Conservation (phyloP, 2,329 filamentous ascomycete genomes). For the Fusarium tanahbumbuense region DNA sequence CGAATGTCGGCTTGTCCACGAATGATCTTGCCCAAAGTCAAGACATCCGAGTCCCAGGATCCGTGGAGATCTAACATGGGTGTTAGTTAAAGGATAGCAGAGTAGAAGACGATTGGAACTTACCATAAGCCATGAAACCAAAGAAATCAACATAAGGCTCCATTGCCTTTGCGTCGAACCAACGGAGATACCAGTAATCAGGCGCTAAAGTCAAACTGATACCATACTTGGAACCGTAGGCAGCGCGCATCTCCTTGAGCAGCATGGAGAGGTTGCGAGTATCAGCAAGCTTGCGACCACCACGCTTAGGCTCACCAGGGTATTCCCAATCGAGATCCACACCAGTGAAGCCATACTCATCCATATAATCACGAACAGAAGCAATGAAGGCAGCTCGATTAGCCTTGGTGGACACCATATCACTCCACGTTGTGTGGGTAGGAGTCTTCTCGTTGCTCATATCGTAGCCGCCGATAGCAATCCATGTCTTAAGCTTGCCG, state of each 20-base stretch:
- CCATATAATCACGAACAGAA: slow-evolving; percentile 43
- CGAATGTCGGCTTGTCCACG: slow-evolving; percentile 56
- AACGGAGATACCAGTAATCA: slow-evolving; percentile 54
- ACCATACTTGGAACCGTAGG: slow-evolving; percentile 50
- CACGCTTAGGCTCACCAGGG: slow-evolving; percentile 52
- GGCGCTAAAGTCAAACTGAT: slow-evolving; percentile 54
- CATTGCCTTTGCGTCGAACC: slow-evolving; percentile 53
- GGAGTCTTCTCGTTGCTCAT: slow-evolving; percentile 51
- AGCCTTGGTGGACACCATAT: slow-evolving; percentile 43
- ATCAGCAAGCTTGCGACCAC: slow-evolving; percentile 51
- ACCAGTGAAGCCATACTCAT: slow-evolving; percentile 47
- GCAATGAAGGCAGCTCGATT: slow-evolving; percentile 53
- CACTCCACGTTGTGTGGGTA: slow-evolving; percentile 46
- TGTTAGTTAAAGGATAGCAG: background rate
- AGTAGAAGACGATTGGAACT: fast-evolving
- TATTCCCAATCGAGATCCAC: slow-evolving; percentile 63
- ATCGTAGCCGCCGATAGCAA: slow-evolving; percentile 57
- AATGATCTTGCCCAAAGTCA: slow-evolving; percentile 48
- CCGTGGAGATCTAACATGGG: slow-evolving; percentile 51
- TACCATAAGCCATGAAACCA: slow-evolving; percentile 54
- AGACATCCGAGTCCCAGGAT: slow-evolving; percentile 53
- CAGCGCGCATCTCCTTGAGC: slow-evolving; percentile 51
- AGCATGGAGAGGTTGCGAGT: slow-evolving; percentile 52
- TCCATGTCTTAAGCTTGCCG: slow-evolving; percentile 49
- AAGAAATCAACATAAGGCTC: slow-evolving; percentile 54